Evolutionary conservation across 257 asterid species (phyloP), one percentile per base, ranked within the genome.

Genomic region (Solanum pennellii): DNA sequence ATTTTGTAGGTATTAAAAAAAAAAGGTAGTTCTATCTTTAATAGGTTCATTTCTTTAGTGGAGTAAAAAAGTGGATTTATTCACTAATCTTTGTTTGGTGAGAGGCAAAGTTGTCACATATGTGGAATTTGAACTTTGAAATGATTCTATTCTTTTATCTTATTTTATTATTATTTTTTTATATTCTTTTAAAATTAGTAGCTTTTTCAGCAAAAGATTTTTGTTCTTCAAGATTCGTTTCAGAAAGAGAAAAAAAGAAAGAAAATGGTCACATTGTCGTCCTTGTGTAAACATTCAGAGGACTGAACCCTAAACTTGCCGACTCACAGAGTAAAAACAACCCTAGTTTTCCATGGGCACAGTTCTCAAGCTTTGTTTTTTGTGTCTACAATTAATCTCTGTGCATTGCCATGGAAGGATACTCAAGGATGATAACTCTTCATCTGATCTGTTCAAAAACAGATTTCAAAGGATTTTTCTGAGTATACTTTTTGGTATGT

Each of bases 401-500:
- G 96, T 89, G 42, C 90, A 91, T 31, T 94, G 98, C 91, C 87
- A 91, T 73, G 94, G 89, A 77, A 93, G 91, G 84, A 44, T 76
- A 72, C 68, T 88, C 85, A 83, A 83, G 84, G 88, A 86, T n/a
- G 88, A 86, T n/a, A 66, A 37, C 90, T 88, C 93, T 47, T 83
- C 90, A 10, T 93, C 90, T 37, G 66, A 59, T 59, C 89, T 87
- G 65, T 85, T 87, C 85, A 92, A 89, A 91, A 89, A 25, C 65
- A 92, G 88, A 88, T 29, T 92, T 27, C 80, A 82, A 88, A 93
- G 87, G 89, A 89, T 91, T 90, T 72, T 89, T 56, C 29, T 95
- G 82, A 95, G 98, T 90, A 87, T 96, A 89, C 88, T 88, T 25
- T 89, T 94, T 84, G 99, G 99, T 59, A 73, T 90, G 47, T 39